phyloP scores from a whole-genome alignment of 176 grass and related monocot genomes.

The Thalia dealbata region DNA sequence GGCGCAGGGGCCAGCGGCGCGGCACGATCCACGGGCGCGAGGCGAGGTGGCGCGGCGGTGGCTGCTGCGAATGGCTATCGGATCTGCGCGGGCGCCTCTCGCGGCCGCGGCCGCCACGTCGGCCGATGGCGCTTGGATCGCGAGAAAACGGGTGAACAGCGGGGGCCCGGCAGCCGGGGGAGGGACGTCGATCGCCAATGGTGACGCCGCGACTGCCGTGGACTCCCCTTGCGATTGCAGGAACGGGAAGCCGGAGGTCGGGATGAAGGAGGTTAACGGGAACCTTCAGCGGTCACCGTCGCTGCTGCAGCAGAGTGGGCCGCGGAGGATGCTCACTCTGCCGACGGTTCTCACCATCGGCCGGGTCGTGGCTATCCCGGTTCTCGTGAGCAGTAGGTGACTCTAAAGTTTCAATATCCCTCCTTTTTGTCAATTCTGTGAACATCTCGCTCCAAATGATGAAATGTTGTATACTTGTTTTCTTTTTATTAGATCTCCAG shows the following conservation, averaged over 20 bases:
- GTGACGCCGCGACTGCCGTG: background rate
- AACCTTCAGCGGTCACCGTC: background rate
- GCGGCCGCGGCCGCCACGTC: background rate
- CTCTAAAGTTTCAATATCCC: background rate
- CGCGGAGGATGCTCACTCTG: background rate
- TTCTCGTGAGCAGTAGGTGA: conserved; percentile 11
- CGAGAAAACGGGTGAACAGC: background rate
- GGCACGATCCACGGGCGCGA: background rate
- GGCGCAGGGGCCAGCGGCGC: background rate
- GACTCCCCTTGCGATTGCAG: background rate
- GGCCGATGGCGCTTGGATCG: background rate
- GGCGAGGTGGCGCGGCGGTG: background rate
- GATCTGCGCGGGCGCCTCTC: background rate
- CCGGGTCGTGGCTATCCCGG: background rate
- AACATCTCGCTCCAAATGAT: background rate
- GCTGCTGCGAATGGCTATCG: background rate
- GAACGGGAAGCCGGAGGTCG: background rate
- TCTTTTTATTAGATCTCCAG: background rate
- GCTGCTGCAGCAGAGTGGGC: background rate
- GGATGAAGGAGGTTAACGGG: background rate
- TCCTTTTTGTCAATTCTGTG: background rate
- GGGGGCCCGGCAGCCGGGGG: background rate
- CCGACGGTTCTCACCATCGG: conserved; percentile 13
- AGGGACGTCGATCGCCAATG: background rate
- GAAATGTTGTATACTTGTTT: background rate